These are phyloP conservation scores for Chlorella sp. DNA, from an alignment of 139 green algal genomes.

Conservation along the genomic window DNA sequence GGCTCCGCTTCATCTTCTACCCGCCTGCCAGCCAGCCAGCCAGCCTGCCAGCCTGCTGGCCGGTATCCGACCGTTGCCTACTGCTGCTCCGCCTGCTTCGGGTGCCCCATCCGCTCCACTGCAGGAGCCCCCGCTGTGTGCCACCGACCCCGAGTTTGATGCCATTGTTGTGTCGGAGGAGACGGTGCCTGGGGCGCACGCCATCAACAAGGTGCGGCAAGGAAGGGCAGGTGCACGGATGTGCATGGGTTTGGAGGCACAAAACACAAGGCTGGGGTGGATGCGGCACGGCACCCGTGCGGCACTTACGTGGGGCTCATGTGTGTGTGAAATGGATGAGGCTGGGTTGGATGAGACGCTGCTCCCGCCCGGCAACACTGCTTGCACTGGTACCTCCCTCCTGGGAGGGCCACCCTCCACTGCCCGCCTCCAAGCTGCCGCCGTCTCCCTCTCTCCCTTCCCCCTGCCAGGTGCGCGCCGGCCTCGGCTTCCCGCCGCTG, in stretches of 20 bases:
- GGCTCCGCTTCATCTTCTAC: neutral
- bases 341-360: neutral
- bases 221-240: neutral
- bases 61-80: no score
- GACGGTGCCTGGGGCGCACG: constrained; percentile 73
- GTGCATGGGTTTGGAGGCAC: no score
- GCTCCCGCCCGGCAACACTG: neutral
- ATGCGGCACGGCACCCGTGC: no score
- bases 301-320: no score
- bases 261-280: no score
- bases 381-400: neutral
- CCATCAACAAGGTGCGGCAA: constrained; percentile 72
- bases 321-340: neutral
- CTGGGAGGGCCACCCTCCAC: neutral
- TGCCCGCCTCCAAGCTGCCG: neutral
- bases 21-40: neutral
- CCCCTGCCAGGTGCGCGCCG: constrained; percentile 20
- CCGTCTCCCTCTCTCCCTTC: neutral
- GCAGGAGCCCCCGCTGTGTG: constrained; percentile 75
- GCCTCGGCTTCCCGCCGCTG: constrained; percentile 67
- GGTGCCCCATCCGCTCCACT: neutral
- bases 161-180: constrained; percentile 91
- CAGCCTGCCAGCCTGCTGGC: no score
- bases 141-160: constrained; percentile 74
- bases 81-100: no score